These are phyloP conservation scores for Peniophora sp. DNA, from an alignment of 1,284 basidiomycete genomes.

Conservation along the genomic window DNA sequence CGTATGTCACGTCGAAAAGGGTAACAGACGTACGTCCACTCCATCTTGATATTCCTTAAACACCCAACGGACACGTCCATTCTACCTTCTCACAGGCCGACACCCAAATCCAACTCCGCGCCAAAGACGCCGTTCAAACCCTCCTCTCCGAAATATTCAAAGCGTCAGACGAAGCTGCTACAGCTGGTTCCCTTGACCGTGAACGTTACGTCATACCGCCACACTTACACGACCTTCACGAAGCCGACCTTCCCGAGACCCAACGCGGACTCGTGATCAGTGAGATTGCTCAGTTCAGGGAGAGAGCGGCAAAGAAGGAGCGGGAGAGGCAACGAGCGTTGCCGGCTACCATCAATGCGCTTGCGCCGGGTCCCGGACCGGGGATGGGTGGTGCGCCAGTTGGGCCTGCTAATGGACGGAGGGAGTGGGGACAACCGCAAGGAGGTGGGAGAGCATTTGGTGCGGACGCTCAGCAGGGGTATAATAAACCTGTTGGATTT, in stretches of 20 bases:
- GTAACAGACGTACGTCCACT: constrained; percentile 60
- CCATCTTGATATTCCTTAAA: constrained; percentile 4
- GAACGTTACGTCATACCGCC: constrained; percentile 86
- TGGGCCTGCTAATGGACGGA: constrained; percentile 20
- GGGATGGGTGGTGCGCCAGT: no score
- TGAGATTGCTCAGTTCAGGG: constrained; percentile 91
- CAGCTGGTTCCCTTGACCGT: constrained; percentile 60
- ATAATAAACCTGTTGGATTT: constrained; percentile 72
- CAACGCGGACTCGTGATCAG: constrained; percentile 89
- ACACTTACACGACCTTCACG: constrained; percentile 90
- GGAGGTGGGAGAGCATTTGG: constrained; percentile 34
- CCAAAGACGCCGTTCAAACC: constrained; percentile 47
- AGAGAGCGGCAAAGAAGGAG: constrained; percentile 80
- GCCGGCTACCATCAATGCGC: constrained; percentile 16
- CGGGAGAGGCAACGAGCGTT: constrained; percentile 73
- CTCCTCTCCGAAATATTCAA: constrained; percentile 56
- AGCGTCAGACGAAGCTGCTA: constrained; percentile 58
- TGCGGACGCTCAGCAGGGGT: constrained; percentile 60
- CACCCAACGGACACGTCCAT: not conserved
- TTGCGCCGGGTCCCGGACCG: not conserved
- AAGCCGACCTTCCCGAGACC: constrained; percentile 92
- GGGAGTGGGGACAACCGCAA: constrained; percentile 66
- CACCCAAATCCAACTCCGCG: constrained; percentile 34
- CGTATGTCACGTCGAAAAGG: constrained; percentile 74
- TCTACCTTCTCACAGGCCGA: constrained; percentile 38